Evolutionary conservation across 495 filamentous ascomycete species (phyloP), one percentile per base, ranked within the genome.

Genomic region (Podospora bellae-mahoneyi): DNA sequence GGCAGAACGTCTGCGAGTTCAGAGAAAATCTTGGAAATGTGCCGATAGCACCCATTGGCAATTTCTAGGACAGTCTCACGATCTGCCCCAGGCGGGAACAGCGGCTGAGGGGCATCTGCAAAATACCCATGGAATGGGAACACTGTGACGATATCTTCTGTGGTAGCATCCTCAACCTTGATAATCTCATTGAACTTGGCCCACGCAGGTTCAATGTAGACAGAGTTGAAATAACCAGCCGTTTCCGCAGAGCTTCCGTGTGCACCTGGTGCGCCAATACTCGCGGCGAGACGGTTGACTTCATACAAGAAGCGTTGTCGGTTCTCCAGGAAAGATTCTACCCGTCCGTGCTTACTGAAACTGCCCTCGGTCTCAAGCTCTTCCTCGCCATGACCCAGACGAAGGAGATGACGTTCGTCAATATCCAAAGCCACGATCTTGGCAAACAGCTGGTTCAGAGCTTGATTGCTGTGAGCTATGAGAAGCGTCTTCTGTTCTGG

Each of bases 211-310:
- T 88, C 84, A 32, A 99, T 85, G 73, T 97, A 97, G 61, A 97
- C 95, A 16, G 87, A 86, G 75, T 95, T 92, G 83, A 99, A 99
- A 76, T 98, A 99, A 5, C 89, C 91, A 57, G 95, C 95, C 3
- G 95, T 99, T 82, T 99, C 95, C 66, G 96, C 97, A 23, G 93
- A 94, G 77, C 89, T 94, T 2, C 93, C 93, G 76, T 99, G 95
- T 27, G 92, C 92, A 54, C 95, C 95, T 44, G 91, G 89, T 18
- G 93, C 95, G 39, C 87, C 87, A 74, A 99, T 87, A 69, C 88
- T 93, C 20, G 83, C 86, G 10, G 95, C 94, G 54, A 99, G 81
- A 13, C 93, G 88, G 74, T 93, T 89, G 55, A 99, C 95, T 77
- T 98, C 96, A 13, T 83, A 81, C 2, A 99, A 82, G 69, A 92